Conservation (phyloP, 2,329 filamentous ascomycete species). For the Colletotrichum brevisporum region DNA sequence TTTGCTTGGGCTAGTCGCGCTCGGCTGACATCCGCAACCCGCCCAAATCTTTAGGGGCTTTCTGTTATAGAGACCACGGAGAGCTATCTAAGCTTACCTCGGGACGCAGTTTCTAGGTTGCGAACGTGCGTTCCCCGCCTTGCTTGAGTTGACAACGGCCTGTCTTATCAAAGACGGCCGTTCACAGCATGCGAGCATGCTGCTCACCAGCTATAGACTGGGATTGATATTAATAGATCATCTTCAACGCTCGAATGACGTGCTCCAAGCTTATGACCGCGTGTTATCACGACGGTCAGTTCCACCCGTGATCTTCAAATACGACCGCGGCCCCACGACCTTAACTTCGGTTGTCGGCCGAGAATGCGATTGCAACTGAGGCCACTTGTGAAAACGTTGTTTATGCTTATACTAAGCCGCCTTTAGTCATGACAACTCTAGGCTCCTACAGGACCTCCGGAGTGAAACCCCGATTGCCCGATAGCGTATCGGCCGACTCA, state of each 20-base stretch:
- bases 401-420: too few species aligned
- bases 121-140: slow-evolving; percentile 1
- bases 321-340: slow-evolving; percentile 30
- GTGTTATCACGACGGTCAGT: not conserved
- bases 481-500: not conserved
- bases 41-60: too few species aligned
- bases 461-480: too few species aligned
- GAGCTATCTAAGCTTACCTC: not conserved
- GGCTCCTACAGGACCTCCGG: not conserved
- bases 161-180: not conserved
- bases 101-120: not conserved
- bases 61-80: not conserved
- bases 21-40: not conserved
- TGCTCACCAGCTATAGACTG: not conserved
- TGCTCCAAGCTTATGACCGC: slow-evolving; percentile 24
- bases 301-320: slow-evolving; percentile 28
- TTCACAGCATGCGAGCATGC: slow-evolving; percentile 7
- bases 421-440: not conserved
- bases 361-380: not conserved
- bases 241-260: slow-evolving; percentile 1
- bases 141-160: slow-evolving; percentile 13
- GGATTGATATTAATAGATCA: not conserved
- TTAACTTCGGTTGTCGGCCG: slow-evolving; percentile 24
- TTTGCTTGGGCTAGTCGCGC: too few species aligned
- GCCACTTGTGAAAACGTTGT: not conserved